These are phyloP conservation scores for Colletotrichum sp. DNA, from an alignment of 2,329 filamentous ascomycete species.

Conservation along the genomic window DNA sequence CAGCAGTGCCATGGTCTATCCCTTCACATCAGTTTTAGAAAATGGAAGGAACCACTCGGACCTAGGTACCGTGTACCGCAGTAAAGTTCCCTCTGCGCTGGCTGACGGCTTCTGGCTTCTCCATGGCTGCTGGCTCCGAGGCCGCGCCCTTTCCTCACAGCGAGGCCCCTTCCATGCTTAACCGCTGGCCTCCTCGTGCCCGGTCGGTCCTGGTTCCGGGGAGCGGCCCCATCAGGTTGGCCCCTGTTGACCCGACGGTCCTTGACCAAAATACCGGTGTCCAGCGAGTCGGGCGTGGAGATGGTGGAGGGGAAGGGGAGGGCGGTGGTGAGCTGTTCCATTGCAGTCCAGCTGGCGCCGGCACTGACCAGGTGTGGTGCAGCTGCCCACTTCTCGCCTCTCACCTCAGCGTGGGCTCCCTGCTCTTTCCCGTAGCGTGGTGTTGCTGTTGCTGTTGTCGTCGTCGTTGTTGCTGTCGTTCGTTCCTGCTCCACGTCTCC, in stretches of 20 bases:
- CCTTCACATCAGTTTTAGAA: neutral
- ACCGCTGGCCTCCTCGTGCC: neutral
- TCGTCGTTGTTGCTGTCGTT: neutral
- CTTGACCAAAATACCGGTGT: neutral
- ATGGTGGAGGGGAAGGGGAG: neutral
- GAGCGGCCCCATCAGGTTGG: neutral
- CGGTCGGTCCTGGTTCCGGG: slow-evolving; percentile 10
- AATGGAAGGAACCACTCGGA: neutral
- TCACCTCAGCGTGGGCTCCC: neutral
- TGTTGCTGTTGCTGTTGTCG: neutral
- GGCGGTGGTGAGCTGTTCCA: neutral
- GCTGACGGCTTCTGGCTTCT: neutral
- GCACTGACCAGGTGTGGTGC: neutral
- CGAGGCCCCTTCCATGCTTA: neutral
- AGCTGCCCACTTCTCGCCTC: neutral
- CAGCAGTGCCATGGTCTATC: neutral
- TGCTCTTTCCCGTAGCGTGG: neutral
- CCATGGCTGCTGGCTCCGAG: neutral
- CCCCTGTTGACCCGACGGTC: neutral
- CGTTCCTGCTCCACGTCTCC: neutral
- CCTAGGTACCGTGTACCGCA: neutral
- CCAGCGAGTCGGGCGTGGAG: neutral
- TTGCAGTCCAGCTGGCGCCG: neutral
- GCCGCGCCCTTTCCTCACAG: neutral
- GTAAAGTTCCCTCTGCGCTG: neutral